phyloP scores from a whole-genome alignment of 768 basidiomycete species.

The Mycena alexandri region DNA sequence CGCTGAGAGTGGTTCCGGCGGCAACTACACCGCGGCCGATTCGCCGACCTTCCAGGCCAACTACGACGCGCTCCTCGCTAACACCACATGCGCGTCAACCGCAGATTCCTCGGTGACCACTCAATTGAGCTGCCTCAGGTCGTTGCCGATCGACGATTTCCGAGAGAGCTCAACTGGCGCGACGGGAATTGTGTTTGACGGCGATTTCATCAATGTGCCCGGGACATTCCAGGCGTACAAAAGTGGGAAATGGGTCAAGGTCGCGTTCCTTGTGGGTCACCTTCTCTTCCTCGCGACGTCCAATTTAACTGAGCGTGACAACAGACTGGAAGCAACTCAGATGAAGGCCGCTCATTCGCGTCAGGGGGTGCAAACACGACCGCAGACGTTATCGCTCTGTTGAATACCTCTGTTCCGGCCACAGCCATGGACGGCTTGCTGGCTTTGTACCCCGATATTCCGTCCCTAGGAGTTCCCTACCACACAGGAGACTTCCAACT shows the following conservation, averaged over 20 bases:
- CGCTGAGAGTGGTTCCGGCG: constrained; percentile 31
- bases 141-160: constrained; percentile 34
- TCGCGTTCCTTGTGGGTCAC: constrained; percentile 25
- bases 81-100: constrained; percentile 30
- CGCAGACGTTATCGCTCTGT: constrained; percentile 12
- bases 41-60: constrained; percentile 12
- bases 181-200: constrained; percentile 30
- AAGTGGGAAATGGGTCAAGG: constrained; percentile 29
- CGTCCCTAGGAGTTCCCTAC: constrained; percentile 34
- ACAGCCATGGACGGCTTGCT: constrained; percentile 8
- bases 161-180: constrained; percentile 20
- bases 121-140: constrained; percentile 30
- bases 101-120: constrained; percentile 10
- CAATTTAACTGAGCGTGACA: background rate
- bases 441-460: constrained; percentile 30
- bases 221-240: constrained; percentile 25
- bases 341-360: constrained; percentile 28
- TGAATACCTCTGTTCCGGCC: background rate
- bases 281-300: background rate
- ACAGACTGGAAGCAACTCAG: constrained; percentile 32
- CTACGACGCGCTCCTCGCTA: constrained; percentile 24
- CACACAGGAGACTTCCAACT: constrained; percentile 34
- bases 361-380: constrained; percentile 24
- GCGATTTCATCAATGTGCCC: constrained; percentile 27
- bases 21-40: constrained; percentile 21